Evolutionary conservation across 345 rosid species (phyloP).

Genomic region (Firmiana major): DNA sequence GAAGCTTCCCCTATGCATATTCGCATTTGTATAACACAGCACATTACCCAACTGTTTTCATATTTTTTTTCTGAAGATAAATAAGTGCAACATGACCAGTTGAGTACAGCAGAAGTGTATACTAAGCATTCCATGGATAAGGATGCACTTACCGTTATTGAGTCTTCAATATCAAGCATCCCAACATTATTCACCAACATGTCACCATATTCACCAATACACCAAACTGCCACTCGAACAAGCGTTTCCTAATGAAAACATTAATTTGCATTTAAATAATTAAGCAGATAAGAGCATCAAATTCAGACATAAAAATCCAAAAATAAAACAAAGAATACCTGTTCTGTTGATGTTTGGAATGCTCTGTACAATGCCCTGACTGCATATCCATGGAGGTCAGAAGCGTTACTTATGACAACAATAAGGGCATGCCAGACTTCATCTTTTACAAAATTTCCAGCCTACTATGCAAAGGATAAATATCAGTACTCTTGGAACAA

Average conservation of each 20-base stretch:
- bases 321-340: slow-evolving; percentile 45
- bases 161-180: slow-evolving; percentile 83
- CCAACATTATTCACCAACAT: slow-evolving; percentile 84
- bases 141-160: slow-evolving; percentile 67
- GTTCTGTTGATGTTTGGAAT: slow-evolving; percentile 68
- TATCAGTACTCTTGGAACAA: slow-evolving; percentile 26
- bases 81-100: slow-evolving; percentile 2
- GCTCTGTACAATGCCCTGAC: slow-evolving; percentile 86
- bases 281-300: slow-evolving; percentile 23
- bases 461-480: slow-evolving; percentile 57
- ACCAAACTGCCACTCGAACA: slow-evolving; percentile 96
- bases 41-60: neutral
- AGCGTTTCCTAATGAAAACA: slow-evolving; percentile 69
- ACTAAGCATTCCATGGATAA: slow-evolving; percentile 15
- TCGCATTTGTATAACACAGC: slow-evolving; percentile 10
- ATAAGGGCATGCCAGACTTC: slow-evolving; percentile 97
- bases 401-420: slow-evolving; percentile 89
- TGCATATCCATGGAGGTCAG: slow-evolving; percentile 94
- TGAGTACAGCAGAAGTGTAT: neutral
- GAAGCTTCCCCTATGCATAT: neutral
- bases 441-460: slow-evolving; percentile 97
- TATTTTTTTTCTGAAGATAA: neutral
- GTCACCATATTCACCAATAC: slow-evolving; percentile 99
- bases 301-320: slow-evolving; percentile 16
- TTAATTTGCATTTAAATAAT: slow-evolving; percentile 22